Base-by-base conservation (phyloP, 345 rosid genomes). In the Populus davidiana region DNA sequence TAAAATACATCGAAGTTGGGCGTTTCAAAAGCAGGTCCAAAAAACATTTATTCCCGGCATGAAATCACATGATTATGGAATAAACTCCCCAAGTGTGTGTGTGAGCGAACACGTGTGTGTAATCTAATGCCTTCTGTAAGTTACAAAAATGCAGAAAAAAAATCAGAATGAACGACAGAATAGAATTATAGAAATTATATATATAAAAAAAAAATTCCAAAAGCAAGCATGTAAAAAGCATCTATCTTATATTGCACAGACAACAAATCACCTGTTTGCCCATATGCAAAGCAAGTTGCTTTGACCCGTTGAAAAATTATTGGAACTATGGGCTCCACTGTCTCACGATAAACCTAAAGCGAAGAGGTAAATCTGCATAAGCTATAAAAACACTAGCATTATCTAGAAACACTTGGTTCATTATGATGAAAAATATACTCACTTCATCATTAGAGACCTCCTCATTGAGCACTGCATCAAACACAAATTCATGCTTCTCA, bases 361-460 rank as follows among this genome's bases (percentile, higher is more conserved):
- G 75, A 68, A 23, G 36, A 80, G 70, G 3, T 8, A 29, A 29
- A 61, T 29, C 65, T 83, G n/a, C 61, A 72, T 52, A 71, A 52
- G 47, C 75, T 70, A 36, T 75, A 62, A 43, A 74, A 70, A 74
- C 16, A 61, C 36, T 29, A 47, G 74, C 49, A 27, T 64, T 67
- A 59, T n/a, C 13, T n/a, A 23, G 25, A n/a, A 59, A n/a, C 25
- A 23, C n/a, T 52, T 0, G 6, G 59, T 52, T 18, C 23, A 23
- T 54, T 49, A 67, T 18, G 43, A 25, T 47, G 52, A 75, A 66
- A 52, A 64, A 74, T 67, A 70, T 52, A 78, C 91, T 85, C 74
- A 95, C 98, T 87, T 95, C 98, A 81, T 95, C 99, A 80, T 95
- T 95, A 61, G 99, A 95, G 78, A 95, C 99, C 84, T 93, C 99